A percentile compares a stretch with the other conserved stretches of the same genome.
phyloP scores from a whole-genome alignment of 306 rosid genomes.

The Begonia peltatifolia region DNA sequence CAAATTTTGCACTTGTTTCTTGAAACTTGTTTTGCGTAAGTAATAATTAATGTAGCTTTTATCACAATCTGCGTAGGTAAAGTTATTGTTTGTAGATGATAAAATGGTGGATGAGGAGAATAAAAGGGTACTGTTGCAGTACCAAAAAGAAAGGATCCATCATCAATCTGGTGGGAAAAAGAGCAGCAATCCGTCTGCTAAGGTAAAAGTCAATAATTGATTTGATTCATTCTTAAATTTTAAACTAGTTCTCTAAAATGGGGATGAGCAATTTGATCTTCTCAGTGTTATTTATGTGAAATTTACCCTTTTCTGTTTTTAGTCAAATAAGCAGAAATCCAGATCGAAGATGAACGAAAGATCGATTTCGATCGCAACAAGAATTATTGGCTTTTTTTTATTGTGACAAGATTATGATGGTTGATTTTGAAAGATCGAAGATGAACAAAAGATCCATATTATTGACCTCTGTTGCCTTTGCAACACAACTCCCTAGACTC shows the following conservation, averaged over 20 bases:
- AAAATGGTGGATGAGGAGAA: constrained; percentile 46
- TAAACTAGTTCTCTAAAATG: too few relatives aligned
- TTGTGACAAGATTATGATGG: too few relatives aligned
- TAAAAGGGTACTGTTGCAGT: constrained; percentile 31
- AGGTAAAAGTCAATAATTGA: too few relatives aligned
- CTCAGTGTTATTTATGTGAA: too few relatives aligned
- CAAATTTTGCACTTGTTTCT: not conserved
- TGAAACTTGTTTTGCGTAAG: not conserved
- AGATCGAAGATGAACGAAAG: constrained; percentile 42
- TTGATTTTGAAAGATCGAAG: constrained; percentile 7
- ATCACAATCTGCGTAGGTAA: constrained; percentile 32
- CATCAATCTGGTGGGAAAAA: constrained; percentile 44
- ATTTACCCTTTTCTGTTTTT: constrained; percentile 8
- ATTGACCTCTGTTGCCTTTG: constrained; percentile 69
- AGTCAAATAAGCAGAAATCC: constrained; percentile 78
- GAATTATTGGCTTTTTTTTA: too few relatives aligned
- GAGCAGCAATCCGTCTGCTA: constrained; percentile 8
- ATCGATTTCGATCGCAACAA: constrained; percentile 20
- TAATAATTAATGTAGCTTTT: not conserved
- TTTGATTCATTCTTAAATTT: too few relatives aligned
- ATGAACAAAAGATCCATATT: constrained; percentile 30
- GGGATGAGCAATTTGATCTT: too few relatives aligned
- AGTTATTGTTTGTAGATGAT: constrained; percentile 57
- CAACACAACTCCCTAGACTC: constrained; percentile 47
- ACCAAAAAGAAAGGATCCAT: too few relatives aligned